Evolutionary conservation across 345 rosid species (phyloP), one percentile per base, ranked within the genome.

Genomic region (Populus tremula): DNA sequence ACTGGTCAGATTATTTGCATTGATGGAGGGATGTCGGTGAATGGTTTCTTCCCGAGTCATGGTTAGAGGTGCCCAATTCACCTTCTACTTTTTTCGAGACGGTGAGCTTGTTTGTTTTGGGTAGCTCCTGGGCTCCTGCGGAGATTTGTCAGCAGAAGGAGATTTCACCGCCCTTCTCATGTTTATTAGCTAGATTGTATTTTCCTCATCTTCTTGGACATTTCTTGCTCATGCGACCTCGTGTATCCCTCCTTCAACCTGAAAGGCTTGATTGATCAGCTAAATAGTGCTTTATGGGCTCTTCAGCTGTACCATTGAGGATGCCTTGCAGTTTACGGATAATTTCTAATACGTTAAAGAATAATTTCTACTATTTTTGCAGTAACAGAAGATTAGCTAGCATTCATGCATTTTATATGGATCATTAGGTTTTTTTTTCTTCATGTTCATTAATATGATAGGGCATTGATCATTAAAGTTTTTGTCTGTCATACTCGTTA

Each of bases 1-100:
- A 91, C 98, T 11, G 93, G 93, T 65, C 94, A 90, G 87, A 86
- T 88, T 72, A 86, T 90, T 10, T 89, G 90, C 14, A 85, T 89
- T 38, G 94, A 92, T 45, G 94, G 92, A 64, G 93, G 88, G 64
- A 87, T 89, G 87, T 82, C 92, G 5, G 87, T 88, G 73, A 90
- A 88, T 67, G 93, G 92, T 70, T 90, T 92, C 86, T 85, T 71
- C 77, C 89, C 94, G 10, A 71, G 7, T 23, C 82, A 86, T 80
- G 85, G 78, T 75, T 89, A 87, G 79, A 67, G 71, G 53, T 41
- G 21, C 69, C 14, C 47, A 72, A 23, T 39, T 49, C 67, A 21
- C 21, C 11, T 8, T 18, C 68, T 74, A 33, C 72, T 25, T 80
- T 41, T 14, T 4, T 4, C 13, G 41, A 49, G 56, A 25, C 25